These are phyloP conservation scores for Casuarina cunninghamiana DNA, from an alignment of 306 rosid genomes.

Conservation along the genomic window DNA sequence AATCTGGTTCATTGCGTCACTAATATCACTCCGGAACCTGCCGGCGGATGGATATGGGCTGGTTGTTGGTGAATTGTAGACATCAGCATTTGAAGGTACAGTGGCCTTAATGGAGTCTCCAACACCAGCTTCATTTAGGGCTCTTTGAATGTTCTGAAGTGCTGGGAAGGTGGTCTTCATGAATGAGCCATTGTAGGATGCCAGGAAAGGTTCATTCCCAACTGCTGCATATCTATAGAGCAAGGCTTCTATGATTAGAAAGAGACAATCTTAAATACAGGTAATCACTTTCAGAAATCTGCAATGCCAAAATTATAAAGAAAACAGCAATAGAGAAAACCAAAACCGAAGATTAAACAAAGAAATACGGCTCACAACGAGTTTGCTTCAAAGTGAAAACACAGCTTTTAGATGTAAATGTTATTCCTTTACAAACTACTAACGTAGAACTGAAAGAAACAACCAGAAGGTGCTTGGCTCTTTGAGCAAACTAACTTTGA, in stretches of 20 bases:
- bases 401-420: not conserved
- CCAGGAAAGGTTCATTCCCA: slow-evolving; percentile 94
- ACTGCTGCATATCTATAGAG: slow-evolving; percentile 88
- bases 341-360: not conserved
- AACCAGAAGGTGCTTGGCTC: not conserved
- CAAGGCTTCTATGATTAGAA: slow-evolving; percentile 5
- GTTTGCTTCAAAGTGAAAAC: not conserved
- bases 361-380: not conserved
- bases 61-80: slow-evolving; percentile 63
- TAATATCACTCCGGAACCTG: slow-evolving; percentile 69
- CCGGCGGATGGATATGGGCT: slow-evolving; percentile 84
- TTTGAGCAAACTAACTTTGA: not conserved
- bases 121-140: slow-evolving; percentile 79
- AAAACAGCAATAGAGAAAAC: slow-evolving; percentile 7
- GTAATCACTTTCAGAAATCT: not conserved
- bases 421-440: not conserved
- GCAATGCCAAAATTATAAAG: not conserved
- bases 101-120: slow-evolving; percentile 82
- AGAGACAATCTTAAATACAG: not conserved
- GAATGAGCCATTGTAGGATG: slow-evolving; percentile 86
- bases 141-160: slow-evolving; percentile 89
- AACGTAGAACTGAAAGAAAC: not conserved
- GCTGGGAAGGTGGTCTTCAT: slow-evolving; percentile 84
- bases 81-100: slow-evolving; percentile 94
- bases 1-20: slow-evolving; percentile 72